Evolutionary conservation across 768 basidiomycete genomes (phyloP).

Genomic region (Lentinula sp.): DNA sequence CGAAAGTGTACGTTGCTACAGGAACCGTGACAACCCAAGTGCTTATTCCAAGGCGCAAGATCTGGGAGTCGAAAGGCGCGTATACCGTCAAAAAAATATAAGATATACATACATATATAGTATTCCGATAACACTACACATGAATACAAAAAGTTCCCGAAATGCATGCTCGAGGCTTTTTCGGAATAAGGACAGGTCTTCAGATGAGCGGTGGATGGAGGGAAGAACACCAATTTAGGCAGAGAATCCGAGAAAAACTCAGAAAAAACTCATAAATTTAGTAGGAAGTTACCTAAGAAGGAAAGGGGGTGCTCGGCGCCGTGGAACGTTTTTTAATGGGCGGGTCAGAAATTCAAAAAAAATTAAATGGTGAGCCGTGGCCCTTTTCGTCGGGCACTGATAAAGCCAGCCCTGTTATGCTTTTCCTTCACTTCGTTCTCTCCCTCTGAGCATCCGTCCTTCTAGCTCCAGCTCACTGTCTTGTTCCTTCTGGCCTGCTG

Average conservation of each 20-base stretch:
- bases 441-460: conserved; percentile 20
- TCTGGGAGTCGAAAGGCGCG: not conserved
- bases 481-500: conserved; percentile 14
- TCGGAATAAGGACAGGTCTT: not conserved
- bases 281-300: conserved; percentile 21
- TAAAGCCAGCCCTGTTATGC: conserved; percentile 32
- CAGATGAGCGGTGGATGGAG: not conserved
- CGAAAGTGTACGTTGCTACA: conserved; percentile 14
- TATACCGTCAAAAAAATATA: not conserved
- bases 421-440: conserved; percentile 18
- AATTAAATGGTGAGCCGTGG: conserved; percentile 35
- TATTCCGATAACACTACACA: not conserved
- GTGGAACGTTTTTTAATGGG: conserved; percentile 51
- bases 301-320: conserved; percentile 40
- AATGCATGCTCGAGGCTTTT: not conserved
- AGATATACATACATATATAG: not conserved
- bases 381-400: conserved; percentile 41
- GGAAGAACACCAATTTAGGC: not conserved
- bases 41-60: conserved; percentile 4
- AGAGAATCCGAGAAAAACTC: not conserved
- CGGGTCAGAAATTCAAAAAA: conserved; percentile 25
- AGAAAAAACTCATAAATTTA: conserved; percentile 4
- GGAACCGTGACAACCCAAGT: conserved; percentile 8
- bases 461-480: conserved; percentile 16
- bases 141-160: not conserved